Evolutionary conservation across 768 basidiomycete genomes (phyloP), one percentile per base, ranked within the genome.

Genomic region (Auriscalpium microsporum): DNA sequence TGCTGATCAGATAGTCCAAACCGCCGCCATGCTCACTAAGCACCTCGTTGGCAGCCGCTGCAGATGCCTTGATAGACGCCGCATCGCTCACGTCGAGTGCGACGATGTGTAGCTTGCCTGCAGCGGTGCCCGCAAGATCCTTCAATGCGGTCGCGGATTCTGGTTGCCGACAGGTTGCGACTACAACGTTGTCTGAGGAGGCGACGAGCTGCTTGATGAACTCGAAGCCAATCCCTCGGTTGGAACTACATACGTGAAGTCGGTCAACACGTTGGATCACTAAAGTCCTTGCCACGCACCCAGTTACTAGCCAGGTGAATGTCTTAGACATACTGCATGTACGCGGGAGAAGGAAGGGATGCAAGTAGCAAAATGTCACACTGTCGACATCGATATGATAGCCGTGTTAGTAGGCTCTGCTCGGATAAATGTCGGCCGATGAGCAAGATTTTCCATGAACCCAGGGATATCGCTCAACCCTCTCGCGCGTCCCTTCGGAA

Each of bases 1-100:
- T 73, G 63, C 73, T 75, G 54, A 72, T 57, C 19, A 75, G 63
- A 50, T 72, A 74, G 60, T 75, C 71, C 8, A 75, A 58, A n/a
- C n/a, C n/a, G n/a, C n/a, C n/a, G 10, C 73, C 71, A 2, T 49
- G 33, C 38, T 59, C 60, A 4, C 61, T 66, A 13, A 74, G 58
- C 19, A 69, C 50, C 42, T 52, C 61, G 40, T 60, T 64, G n/a
- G 68, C 65, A 8, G 56, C 40, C 40, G 57, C 50, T 10, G 58
- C 62, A 6, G 69, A 67, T 2, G 45, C 56, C 4, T 63, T 55
- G 57, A 73, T 69, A 44, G 66, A 64, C 11, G 50, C 58, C 44
- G 62, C 51, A 49, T 68, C 58, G 8, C 55, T 55, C 33, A 68
- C 64, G 51, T 74, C 71, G n/a, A 74, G 62, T 35, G 58, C 45